Evolutionary conservation across 23 red algal genomes (phyloP), one percentile per base, ranked within the genome.

Genomic region (Gracilaria domingensis): DNA sequence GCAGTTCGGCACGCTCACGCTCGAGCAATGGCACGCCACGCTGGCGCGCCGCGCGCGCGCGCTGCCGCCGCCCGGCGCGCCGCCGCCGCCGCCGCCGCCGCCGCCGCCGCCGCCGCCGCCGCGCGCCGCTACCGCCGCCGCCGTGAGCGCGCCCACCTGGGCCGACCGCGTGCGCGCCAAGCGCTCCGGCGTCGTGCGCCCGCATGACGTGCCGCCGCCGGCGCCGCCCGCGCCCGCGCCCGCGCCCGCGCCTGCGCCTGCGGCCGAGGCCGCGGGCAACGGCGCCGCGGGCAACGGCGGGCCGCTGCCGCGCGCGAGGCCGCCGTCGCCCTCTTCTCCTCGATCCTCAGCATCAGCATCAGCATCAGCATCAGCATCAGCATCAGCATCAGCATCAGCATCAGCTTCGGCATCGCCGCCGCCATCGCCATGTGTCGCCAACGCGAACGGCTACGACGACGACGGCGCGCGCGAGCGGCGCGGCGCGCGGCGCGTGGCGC

Each of bases 1-100:
- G 83, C 83, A 87, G 44, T 87, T 87, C 83, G 83, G 83, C 37
- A 70, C 83, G 16, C 62, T 73, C 83, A 87, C 83, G 64, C 44
- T 87, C 24, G 83, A 59, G 62, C 66, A 87, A 45, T 87, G 83
- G 83, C 16, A 69, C 29, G 58, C 65, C 60, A 59, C 51, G 9
- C 69, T 87, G 38, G 45, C 83, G 62, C 57, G 32, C 39, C 40
- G 33, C 50, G 8, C 16, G n/a, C n/a, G n/a, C n/a, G n/a, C n/a
- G n/a, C n/a, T n/a, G n/a, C n/a, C n/a, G 20, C 57, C 78, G 16
- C 24, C 14, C 48, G 17, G 3, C 13, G 23, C 54, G 33, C 23
- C 48, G 32, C 49, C 80, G 29, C 51, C 49, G 8, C 35, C 17
- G 20, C 51, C 80, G 26, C 51, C 80, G 21, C 35, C 67, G 25